Evolutionary conservation across 192 early-diverging fungal species (phyloP), one percentile per base, ranked within the genome.

Genomic region (Glomus cerebriforme): DNA sequence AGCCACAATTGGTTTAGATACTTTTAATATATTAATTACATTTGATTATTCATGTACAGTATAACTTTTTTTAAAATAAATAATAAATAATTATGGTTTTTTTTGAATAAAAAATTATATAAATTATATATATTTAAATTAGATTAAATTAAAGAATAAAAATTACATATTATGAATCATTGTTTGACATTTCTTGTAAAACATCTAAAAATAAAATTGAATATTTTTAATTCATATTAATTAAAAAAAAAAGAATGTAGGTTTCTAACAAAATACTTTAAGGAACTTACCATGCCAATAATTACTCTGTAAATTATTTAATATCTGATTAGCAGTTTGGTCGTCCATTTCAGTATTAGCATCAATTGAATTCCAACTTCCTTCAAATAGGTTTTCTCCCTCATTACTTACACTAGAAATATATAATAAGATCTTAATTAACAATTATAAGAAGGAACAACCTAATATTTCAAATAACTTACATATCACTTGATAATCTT

Each of bases 341-440:
- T 80, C 79, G 32, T 80, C 73, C 79, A 80, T 80, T 26, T 80
- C 79, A 49, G 31, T n/a, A 62, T 76, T 80, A 32, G 73, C 59
- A 63, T 65, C 79, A 62, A 77, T 65, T 22, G 24, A 32, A 39
- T 32, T 59, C 29, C 54, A 59, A 39, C 15, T 73, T 37, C 15
- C 58, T 26, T 31, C 58, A 1, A 70, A 70, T 12, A 37, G 43
- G 12, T 35, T 26, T 73, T 32, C 71, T 49, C 26, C 71, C 32
- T 35, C 71, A 29, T 27, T 32, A 75, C 47, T 54, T 54, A 22
- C 19, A 54, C 6, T 54, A 19, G 39, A 43, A 43, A 43, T 43
- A 43, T 12, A 12, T 10, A 54, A 22, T 5, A 54, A 49, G 73
- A n/a, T 22, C 17, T 26, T 22, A 66, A 39, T 65, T n/a, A 32